phyloP scores from a whole-genome alignment of 2,329 filamentous ascomycete genomes.

The Macrophomina pseudophaseolina region DNA sequence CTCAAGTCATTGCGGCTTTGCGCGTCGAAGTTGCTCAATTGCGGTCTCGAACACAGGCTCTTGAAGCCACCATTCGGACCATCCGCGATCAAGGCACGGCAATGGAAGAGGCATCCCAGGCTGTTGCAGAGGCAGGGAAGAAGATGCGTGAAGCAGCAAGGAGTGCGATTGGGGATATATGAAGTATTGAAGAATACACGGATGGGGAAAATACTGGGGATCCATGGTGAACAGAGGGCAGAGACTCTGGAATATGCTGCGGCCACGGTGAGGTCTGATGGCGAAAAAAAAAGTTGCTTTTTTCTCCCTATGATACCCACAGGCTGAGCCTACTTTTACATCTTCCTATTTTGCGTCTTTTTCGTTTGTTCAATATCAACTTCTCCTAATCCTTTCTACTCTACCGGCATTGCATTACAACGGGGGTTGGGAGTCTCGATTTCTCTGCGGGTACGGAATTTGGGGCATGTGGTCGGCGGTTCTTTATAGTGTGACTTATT shows the following conservation, averaged over 20 bases:
- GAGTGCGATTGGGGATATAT: conserved; percentile 24
- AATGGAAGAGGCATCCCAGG: conserved; percentile 36
- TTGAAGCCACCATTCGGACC: conserved; percentile 36
- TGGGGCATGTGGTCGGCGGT: background rate
- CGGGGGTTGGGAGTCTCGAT: background rate
- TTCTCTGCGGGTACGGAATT: background rate
- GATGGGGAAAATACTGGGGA: background rate
- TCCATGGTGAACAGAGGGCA: background rate
- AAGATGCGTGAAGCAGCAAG: conserved; percentile 35
- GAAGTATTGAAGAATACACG: background rate
- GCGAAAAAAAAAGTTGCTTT: conserved; percentile 22
- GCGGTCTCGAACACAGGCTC: conserved; percentile 35
- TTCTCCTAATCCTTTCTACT: background rate
- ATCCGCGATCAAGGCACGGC: conserved; percentile 38
- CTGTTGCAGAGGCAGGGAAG: conserved; percentile 36
- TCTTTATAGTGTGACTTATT: background rate
- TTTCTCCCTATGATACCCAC: conserved; percentile 19
- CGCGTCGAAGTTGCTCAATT: conserved; percentile 39
- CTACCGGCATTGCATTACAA: background rate
- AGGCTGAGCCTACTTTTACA: conserved; percentile 11
- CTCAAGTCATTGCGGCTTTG: conserved; percentile 39
- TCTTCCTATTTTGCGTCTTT: background rate
- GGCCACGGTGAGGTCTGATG: conserved; percentile 10
- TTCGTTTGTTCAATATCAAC: background rate
- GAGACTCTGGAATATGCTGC: background rate